Evolutionary conservation across 441 rosid species (phyloP), one percentile per base, ranked within the genome.

Genomic region (Arabidopsis lyrata): DNA sequence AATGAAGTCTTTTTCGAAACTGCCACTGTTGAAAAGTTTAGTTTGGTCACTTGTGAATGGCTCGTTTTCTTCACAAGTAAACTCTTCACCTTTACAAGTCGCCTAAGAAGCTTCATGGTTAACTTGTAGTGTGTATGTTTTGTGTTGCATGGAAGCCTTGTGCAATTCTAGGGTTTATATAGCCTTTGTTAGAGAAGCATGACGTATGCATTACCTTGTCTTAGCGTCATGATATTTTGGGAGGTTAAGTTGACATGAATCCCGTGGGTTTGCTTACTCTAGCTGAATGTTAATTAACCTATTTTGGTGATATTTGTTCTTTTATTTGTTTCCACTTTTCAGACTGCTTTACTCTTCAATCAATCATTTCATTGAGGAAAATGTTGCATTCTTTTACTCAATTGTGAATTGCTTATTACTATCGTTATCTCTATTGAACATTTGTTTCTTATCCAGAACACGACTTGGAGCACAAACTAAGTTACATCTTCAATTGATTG

Each of bases 121-220:
- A 11, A 9, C 39, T 3, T 38, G 68, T 44, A 42, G 56, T n/a
- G 44, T 53, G 55, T 72, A 52, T 72, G 63, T 67, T 7, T 32
- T 68, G 47, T 59, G 57, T 68, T 60, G 63, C 22, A 32, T 44
- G 24, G 16, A 53, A 39, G n/a, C 53, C 44, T 63, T 38, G 16
- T 8, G 53, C 71, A 29, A 7, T 5, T 38, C 24, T 70, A 69
- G 71, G 80, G 80, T 76, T 76, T 76, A 70, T 76, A 76, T 76
- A 76, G 70, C 66, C 22, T 59, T 32, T 59, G 61, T 27, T 27
- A 32, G 22, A 50, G 31, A 50, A 49, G 49, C 48, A 34, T 29
- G 41, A 58, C 61, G 36, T 66, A 49, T 66, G 39, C 31, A 56
- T 63, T 57, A 45, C n/a, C 53, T 10, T 68, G 12, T 47, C 49